Evolutionary conservation across 371 early-diverging fungal genomes (phyloP).

Genomic region (Rhizopus stolonifer): DNA sequence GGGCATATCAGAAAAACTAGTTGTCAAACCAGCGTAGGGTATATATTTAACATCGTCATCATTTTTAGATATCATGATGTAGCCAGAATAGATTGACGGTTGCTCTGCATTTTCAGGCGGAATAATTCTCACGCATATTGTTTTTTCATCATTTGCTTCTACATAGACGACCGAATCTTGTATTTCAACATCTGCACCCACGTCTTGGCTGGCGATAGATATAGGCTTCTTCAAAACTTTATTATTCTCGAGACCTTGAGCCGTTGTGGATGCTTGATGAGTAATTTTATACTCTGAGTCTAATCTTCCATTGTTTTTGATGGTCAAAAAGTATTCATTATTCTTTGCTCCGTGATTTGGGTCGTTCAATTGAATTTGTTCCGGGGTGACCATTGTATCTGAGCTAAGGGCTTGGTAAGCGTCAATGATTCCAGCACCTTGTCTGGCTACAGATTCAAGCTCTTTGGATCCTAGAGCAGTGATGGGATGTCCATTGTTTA

Average conservation of each 20-base stretch:
- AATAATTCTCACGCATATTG: slow-evolving; percentile 27
- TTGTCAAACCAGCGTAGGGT: slow-evolving; percentile 45
- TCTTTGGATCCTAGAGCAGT: slow-evolving; percentile 29
- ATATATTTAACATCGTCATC: slow-evolving; percentile 21
- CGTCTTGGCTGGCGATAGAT: slow-evolving; percentile 7
- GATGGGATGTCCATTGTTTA: slow-evolving; percentile 56
- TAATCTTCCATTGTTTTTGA: slow-evolving; percentile 60
- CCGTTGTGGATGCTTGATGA: slow-evolving; percentile 46
- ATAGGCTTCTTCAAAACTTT: slow-evolving; percentile 25
- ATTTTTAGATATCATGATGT: slow-evolving; percentile 23
- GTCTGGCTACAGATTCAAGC: slow-evolving; percentile 51
- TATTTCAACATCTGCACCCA: slow-evolving; percentile 30
- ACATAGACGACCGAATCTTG: slow-evolving; percentile 15
- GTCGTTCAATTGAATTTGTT: slow-evolving; percentile 66
- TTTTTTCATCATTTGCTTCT: slow-evolving; percentile 21
- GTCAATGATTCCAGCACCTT: slow-evolving; percentile 79
- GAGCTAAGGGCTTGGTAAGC: slow-evolving; percentile 56
- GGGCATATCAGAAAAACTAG: slow-evolving; percentile 25
- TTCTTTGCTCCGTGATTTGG: slow-evolving; percentile 43
- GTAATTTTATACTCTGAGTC: slow-evolving; percentile 51
- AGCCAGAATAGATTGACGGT: slow-evolving; percentile 46
- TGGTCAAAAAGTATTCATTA: slow-evolving; percentile 45
- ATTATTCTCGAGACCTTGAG: slow-evolving; percentile 36
- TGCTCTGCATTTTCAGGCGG: slow-evolving; percentile 20
- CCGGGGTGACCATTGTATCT: slow-evolving; percentile 56